phyloP scores from a whole-genome alignment of 2,329 filamentous ascomycete species.

The Stemphylium beticola region DNA sequence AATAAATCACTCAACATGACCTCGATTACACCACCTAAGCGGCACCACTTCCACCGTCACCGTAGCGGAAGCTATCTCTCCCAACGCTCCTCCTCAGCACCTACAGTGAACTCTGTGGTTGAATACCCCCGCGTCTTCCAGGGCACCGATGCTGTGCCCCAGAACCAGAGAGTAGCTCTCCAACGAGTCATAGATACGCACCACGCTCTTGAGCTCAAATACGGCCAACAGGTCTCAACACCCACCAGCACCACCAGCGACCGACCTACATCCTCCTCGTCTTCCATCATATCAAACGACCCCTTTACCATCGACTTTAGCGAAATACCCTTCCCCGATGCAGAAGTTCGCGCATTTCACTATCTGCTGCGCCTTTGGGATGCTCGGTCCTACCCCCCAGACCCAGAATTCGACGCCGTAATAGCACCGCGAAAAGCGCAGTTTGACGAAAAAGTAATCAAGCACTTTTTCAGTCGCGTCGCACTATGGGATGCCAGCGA shows the following conservation, averaged over 20 bases:
- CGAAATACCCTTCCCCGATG: conserved; percentile 19
- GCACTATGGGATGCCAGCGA: conserved; percentile 27
- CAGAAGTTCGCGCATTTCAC: conserved; percentile 30
- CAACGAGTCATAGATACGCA: conserved; percentile 23
- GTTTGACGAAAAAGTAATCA: conserved; percentile 28
- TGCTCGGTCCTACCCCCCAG: conserved; percentile 8
- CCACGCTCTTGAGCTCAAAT: conserved; percentile 21
- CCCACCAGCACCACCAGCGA: conserved; percentile 8
- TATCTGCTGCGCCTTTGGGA: conserved; percentile 33
- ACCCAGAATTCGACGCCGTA: conserved; percentile 25
- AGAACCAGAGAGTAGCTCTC: conserved; percentile 22
- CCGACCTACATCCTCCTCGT: conserved; percentile 6
- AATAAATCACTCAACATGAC: conserved; percentile 8
- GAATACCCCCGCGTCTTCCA: conserved; percentile 13
- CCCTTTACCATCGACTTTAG: conserved; percentile 21
- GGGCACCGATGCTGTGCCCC: conserved; percentile 24
- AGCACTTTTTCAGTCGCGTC: conserved; percentile 32
- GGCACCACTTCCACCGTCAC: conserved; percentile 15
- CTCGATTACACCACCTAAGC: conserved; percentile 11
- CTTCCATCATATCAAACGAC: conserved; percentile 17
- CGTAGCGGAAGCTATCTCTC: conserved; percentile 12
- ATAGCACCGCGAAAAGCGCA: conserved; percentile 9
- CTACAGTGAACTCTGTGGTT: not conserved
- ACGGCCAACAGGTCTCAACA: conserved; percentile 4
- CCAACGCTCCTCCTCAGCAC: not conserved